Evolutionary conservation across 2,329 filamentous ascomycete genomes (phyloP), one percentile per base, ranked within the genome.

Genomic region (Sarocladium brachiariae): DNA sequence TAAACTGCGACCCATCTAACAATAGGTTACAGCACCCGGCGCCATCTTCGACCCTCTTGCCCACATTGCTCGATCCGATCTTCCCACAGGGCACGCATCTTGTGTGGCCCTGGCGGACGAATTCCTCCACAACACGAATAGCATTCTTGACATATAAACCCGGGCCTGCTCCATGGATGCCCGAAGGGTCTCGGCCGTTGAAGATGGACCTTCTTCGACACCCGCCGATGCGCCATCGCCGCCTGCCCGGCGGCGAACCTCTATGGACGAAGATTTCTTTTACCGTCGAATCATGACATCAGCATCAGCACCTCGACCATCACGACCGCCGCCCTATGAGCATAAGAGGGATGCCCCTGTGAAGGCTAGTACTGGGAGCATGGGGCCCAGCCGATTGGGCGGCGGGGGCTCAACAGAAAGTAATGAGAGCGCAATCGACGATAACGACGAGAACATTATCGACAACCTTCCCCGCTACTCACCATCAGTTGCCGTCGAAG

Each of bases 221-320:
- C 47, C 61, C 58, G 50, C 49, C 33, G 31, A 53, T 24, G 41
- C 59, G 56, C 58, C 65, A 60, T 61, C 63, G 59, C 64, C 67
- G 66, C 67, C 64, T 55, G 61, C 65, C 52, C 66, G 70, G 61
- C 69, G 69, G 64, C 70, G 70, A 58, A 70, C 76, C 58, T 78
- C 76, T 47, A 75, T 78, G 67, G 76, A 78, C 62, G 74, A 78
- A 65, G 75, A 78, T 58, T 65, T 74, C 58, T 71, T 73, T 58
- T 78, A 78, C 58, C 73, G 75, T 51, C 67, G 70, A 56, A 65
- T 77, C 61, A 75, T 78, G 72, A 75, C 69, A 30, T 67, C 63
- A 41, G 60, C 65, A n/a, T 60, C 33, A 49, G 30, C 59, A 37
- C 63, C 66, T 55, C 72, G 70, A 57, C 71, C 70, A 19, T 71